Conservation (phyloP, 108 stramenopile species). For the Pseudonitzschia pungens region DNA sequence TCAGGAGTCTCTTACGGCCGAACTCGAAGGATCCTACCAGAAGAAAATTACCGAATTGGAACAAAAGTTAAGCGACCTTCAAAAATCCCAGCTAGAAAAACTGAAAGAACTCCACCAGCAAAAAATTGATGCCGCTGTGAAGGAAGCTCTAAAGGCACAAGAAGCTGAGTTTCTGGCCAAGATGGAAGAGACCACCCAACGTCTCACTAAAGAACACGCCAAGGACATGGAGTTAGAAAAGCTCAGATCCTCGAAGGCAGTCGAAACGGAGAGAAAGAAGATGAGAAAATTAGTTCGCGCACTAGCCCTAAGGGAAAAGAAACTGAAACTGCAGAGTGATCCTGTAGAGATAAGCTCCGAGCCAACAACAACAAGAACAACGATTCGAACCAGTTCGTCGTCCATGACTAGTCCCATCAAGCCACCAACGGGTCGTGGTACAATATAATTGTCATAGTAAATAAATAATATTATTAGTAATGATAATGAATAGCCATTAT, state of each 20-base stretch:
- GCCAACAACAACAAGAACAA: background rate
- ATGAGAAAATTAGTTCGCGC: slow-evolving; percentile 51
- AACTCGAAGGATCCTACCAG: slow-evolving; percentile 25
- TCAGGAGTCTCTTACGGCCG: slow-evolving; percentile 21
- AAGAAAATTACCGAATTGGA: slow-evolving; percentile 28
- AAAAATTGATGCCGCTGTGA: slow-evolving; percentile 24
- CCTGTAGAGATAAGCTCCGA: background rate
- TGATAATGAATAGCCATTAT: background rate
- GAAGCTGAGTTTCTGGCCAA: slow-evolving; percentile 18
- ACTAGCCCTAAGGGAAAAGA: slow-evolving; percentile 45
- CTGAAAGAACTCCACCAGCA: slow-evolving; percentile 14
- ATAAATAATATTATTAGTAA: too few relatives aligned
- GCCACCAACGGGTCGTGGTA: background rate
- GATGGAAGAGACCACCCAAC: slow-evolving; percentile 23
- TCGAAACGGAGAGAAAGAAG: slow-evolving; percentile 41
- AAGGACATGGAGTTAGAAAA: slow-evolving; percentile 29
- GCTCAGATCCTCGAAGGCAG: slow-evolving; percentile 20
- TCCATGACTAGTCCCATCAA: background rate
- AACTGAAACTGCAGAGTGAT: slow-evolving; percentile 7
- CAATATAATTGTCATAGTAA: slow-evolving; percentile 1
- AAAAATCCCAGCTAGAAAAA: slow-evolving; percentile 13
- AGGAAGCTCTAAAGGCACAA: slow-evolving; percentile 28
- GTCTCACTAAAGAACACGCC: slow-evolving; percentile 11
- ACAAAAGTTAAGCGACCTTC: slow-evolving; percentile 8
- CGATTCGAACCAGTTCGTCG: background rate